Base-by-base conservation (phyloP, 1,284 basidiomycete genomes). In the Ustilago loliicola region DNA sequence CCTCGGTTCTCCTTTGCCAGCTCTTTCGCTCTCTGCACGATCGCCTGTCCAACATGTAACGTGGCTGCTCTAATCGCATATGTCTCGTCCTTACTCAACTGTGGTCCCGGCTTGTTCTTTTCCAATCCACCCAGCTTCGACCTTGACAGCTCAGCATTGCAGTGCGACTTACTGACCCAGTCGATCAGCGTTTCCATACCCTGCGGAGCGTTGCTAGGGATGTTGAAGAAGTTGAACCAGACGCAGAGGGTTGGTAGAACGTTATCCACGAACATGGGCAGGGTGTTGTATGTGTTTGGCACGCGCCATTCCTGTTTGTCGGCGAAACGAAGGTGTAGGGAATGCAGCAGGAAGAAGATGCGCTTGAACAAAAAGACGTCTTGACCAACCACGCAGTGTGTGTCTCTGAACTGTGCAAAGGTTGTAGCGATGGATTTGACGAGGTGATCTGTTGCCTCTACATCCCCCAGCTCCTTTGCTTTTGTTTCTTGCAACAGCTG, bases 331-430 rank as follows among this genome's bases (percentile, higher is more conserved):
- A 92, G 85, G 21, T 87, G 87, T 61, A 95, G 87, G 8, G 91
- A 91, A 71, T 93, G 90, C 48, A 95, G 88, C 47, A 96, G 89
- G 86, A 94, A 93, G 32, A 96, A 88, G 1, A 93, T 94, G 82
- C 95, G 95, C 87, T 95, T 95, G 89, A 94, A 93, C 82, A 93
- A 90, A 86, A 93, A 95, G 11, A 95, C 89, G 9, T 67, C 29
- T 21, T 76, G 61, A 23, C 48, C 25, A 13, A 29, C 6, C 40
- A 81, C 7, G 17, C n/a, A 50, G 29, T 68, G 69, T 25, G 67
- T 63, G 60, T 85, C 83, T 36, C 68, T 63, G 64, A 86, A 86
- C 21, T 77, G 82, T 2, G 80, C 69, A 6, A 86, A 69, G 10
- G 51, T 58, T 15, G 42, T 25, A 5, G 71, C 61, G 27, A 73